phyloP scores from a whole-genome alignment of 2,329 filamentous ascomycete genomes.

The Cytospora chrysosperma region DNA sequence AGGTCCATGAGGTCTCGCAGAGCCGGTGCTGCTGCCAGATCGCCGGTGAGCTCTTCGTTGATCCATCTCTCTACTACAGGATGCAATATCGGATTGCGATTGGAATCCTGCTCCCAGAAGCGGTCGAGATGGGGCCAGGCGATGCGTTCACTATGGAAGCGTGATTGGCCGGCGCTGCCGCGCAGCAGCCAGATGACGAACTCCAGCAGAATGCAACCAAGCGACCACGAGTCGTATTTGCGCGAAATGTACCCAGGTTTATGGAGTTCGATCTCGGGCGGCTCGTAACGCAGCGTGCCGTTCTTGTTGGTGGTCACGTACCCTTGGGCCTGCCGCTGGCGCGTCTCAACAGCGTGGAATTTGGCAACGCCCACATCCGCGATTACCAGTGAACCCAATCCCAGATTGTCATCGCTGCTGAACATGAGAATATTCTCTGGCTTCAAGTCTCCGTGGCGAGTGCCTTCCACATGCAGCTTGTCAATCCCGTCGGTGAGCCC shows the following conservation, averaged over 20 bases:
- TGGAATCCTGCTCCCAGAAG: neutral
- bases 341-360: neutral
- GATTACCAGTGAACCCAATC: neutral
- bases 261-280: neutral
- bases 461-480: neutral
- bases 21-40: neutral
- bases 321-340: neutral
- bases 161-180: neutral
- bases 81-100: neutral
- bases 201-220: slow-evolving; percentile 8
- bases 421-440: slow-evolving; percentile 10
- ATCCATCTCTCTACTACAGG: neutral
- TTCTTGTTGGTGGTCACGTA: neutral
- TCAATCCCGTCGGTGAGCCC: neutral
- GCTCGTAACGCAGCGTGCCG: neutral
- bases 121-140: neutral
- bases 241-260: neutral
- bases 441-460: slow-evolving; percentile 12
- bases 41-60: neutral
- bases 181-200: slow-evolving; percentile 4
- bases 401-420: too few species aligned
- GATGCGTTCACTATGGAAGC: neutral
- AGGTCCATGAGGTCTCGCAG: neutral
- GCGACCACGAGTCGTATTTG: slow-evolving; percentile 12
- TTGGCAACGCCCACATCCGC: slow-evolving; percentile 4